Conservation (phyloP, 176 grass and related monocot species). For the Dendrocalamus sinicus region DNA sequence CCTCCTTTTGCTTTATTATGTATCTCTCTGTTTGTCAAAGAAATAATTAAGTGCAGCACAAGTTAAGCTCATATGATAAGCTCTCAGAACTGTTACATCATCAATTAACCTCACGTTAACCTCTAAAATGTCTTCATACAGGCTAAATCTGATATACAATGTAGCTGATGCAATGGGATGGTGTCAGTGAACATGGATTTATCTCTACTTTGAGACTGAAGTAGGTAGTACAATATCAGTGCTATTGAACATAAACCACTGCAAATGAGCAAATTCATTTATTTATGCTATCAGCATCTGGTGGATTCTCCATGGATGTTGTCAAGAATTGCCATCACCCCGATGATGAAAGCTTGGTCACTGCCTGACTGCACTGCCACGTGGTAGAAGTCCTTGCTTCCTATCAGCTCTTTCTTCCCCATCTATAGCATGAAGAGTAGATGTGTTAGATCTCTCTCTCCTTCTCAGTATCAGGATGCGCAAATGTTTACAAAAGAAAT, state of each 20-base stretch:
- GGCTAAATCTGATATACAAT: constrained; percentile 34
- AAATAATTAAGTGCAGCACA: constrained; percentile 16
- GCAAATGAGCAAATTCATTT: constrained; percentile 23
- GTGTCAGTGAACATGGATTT: constrained; percentile 23
- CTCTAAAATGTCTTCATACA: not conserved
- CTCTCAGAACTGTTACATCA: constrained; percentile 14
- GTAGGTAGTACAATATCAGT: constrained; percentile 3
- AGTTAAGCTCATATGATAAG: constrained; percentile 22
- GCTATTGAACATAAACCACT: constrained; percentile 31
- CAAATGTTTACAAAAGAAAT: constrained; percentile 16
- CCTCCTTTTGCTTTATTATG: not conserved
- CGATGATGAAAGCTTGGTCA: constrained; percentile 90
- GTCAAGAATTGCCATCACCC: constrained; percentile 82
- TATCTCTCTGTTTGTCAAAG: constrained; percentile 1
- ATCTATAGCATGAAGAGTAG: constrained; percentile 53
- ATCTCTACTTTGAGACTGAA: constrained; percentile 26
- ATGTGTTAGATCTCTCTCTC: constrained; percentile 39
- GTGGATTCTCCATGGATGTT: constrained; percentile 94
- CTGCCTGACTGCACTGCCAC: constrained; percentile 71
- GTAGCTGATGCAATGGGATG: constrained; percentile 34
- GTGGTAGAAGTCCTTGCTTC: constrained; percentile 81
- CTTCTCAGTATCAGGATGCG: not conserved
- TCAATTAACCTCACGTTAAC: constrained; percentile 18
- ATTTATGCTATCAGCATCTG: constrained; percentile 58
- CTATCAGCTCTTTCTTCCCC: constrained; percentile 54